Conservation (phyloP, 202 grass and related monocot species). For the Bolboschoenoplectus hybrid region DNA sequence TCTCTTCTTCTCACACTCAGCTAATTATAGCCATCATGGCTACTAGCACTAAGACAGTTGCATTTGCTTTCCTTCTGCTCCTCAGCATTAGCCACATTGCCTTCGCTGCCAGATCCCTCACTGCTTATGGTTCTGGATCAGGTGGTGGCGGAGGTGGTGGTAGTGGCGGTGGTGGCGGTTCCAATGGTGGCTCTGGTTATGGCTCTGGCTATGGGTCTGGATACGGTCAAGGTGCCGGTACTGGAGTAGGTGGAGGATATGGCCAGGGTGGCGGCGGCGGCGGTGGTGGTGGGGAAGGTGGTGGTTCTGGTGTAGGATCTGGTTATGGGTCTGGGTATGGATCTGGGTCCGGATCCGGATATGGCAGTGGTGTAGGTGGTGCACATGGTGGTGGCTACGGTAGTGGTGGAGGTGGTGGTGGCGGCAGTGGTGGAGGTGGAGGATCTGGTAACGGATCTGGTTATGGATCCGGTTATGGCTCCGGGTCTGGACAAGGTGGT, state of each 20-base stretch:
- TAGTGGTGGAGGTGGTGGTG: slow-evolving; percentile 29
- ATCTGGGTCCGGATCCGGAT: slow-evolving; percentile 33
- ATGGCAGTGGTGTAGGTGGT: not conserved
- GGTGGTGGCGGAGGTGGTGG: slow-evolving; percentile 31
- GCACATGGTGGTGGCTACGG: slow-evolving; percentile 26
- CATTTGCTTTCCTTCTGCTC: slow-evolving; percentile 31
- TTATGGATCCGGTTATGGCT: slow-evolving; percentile 19
- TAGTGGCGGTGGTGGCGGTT: not conserved
- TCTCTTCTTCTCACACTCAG: slow-evolving; percentile 16
- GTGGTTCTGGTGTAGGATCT: too few relatives aligned
- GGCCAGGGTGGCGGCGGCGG: not conserved
- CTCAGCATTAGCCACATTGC: slow-evolving; percentile 31
- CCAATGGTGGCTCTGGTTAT: not conserved
- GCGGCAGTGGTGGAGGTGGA: slow-evolving; percentile 17
- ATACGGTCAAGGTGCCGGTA: slow-evolving; percentile 20
- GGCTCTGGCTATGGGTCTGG: not conserved
- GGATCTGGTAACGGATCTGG: slow-evolving; percentile 33
- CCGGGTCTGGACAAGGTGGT: not conserved
- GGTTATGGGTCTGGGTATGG: slow-evolving; percentile 31
- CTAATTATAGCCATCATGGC: slow-evolving; percentile 27
- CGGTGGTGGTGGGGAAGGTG: not conserved
- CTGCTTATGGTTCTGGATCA: slow-evolving; percentile 24
- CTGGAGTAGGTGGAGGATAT: slow-evolving; percentile 15
- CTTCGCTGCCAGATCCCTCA: slow-evolving; percentile 25
- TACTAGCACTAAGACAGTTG: slow-evolving; percentile 30